Base-by-base conservation (phyloP, 176 grass and related monocot genomes). In the Oryza australiensis region DNA sequence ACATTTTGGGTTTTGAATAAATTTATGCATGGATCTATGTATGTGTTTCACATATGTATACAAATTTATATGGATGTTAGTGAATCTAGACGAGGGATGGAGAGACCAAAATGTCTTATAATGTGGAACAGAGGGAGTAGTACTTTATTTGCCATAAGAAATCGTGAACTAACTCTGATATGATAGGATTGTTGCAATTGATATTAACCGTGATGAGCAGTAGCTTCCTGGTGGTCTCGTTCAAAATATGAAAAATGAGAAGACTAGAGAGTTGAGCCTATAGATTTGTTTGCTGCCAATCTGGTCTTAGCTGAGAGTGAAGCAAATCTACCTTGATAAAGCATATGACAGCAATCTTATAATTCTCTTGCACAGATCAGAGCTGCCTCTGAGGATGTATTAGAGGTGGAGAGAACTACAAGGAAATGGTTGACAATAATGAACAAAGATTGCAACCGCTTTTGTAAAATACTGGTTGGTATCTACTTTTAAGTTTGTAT, bases 401-500 rank as follows among this genome's bases (percentile, higher is more conserved):
- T 80, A 49, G 82, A 91, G 70, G 86, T 98, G 41, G 95, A 95
- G 76, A 98, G 51, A 80, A 98, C 88, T 51, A 88, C 92, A 14
- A 93, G 53, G 73, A 93, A 77, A 84, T 98, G 92, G 92, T 48
- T 98, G 34, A 48, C 70, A 3, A 91, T 98, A 70, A 95, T 98
- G 92, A 89, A 84, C 68, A 98, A 95, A 87, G 95, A 95, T 81
- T 98, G 95, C 86, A 95, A 86, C 38, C 95, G 95, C 73, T 98
- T 98, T 62, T 95, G 95, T 86, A 98, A 98, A 95, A 95, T 98
- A 93, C 74, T 98, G 95, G 95, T 95, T 32, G 4, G 78, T 88
- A 64, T 33, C 60, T 60, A 27, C 45, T 88, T n/a, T 18, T 79
- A 42, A 74, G 30, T 57, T 28, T 16, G 20, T 55, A 85, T 71